Conservation (phyloP, 208 protist genomes). For the Endotrypanum monterogeii region DNA sequence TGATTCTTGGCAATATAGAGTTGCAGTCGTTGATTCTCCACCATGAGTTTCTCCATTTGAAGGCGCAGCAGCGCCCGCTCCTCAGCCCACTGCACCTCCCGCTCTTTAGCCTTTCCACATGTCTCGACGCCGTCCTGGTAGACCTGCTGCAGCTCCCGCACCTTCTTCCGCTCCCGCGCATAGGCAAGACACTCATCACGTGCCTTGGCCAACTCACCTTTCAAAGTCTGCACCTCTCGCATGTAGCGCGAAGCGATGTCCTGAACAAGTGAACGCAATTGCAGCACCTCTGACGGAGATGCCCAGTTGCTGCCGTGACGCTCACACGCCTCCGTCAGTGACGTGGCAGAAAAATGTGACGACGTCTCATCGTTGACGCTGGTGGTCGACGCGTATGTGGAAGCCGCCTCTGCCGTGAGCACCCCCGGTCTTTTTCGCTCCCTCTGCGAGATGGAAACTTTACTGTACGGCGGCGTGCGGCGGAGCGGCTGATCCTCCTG, state of each 20-base stretch:
- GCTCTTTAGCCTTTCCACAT: slow-evolving; percentile 30
- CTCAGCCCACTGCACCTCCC: slow-evolving; percentile 49
- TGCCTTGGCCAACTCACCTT: slow-evolving; percentile 32
- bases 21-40: slow-evolving; percentile 75
- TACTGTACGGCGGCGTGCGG: not conserved
- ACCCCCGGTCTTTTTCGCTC: not conserved
- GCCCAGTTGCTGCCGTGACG: slow-evolving; percentile 53
- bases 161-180: slow-evolving; percentile 26
- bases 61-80: slow-evolving; percentile 62
- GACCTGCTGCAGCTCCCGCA: slow-evolving; percentile 37
- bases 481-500: too few species aligned
- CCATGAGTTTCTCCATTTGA: slow-evolving; percentile 51
- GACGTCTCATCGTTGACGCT: slow-evolving; percentile 6
- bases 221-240: slow-evolving; percentile 34
- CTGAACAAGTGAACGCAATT: slow-evolving; percentile 46
- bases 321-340: not conserved
- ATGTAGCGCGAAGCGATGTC: slow-evolving; percentile 44
- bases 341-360: not conserved
- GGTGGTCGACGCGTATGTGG: slow-evolving; percentile 1
- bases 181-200: slow-evolving; percentile 30
- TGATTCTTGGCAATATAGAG: slow-evolving; percentile 43
- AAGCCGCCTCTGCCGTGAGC: not conserved
- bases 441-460: not conserved
- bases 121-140: slow-evolving; percentile 41
- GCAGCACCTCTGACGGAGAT: slow-evolving; percentile 71